Evolutionary conservation across 2,329 filamentous ascomycete genomes (phyloP).

Genomic region (Fusarium mangiferae): DNA sequence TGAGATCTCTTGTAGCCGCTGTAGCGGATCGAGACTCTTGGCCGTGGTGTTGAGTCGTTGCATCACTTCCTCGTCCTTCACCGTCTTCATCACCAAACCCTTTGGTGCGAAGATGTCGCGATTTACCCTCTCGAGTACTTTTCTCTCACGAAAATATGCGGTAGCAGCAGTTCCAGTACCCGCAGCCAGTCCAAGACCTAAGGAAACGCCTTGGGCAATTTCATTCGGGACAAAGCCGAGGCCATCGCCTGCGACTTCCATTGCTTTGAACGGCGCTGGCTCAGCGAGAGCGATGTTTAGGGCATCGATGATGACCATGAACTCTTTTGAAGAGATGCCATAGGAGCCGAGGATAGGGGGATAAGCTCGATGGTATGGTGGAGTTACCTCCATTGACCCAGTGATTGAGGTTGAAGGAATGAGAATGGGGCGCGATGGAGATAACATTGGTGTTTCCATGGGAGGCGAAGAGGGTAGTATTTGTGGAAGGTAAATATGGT

Average conservation of each 20-base stretch:
- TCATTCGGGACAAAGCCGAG: conserved; percentile 8
- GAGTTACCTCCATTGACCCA: not conserved
- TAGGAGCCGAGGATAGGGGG: conserved; percentile 4
- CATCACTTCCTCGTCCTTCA: conserved; percentile 16
- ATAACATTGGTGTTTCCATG: not conserved
- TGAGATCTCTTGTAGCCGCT: not conserved
- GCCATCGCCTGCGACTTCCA: not conserved
- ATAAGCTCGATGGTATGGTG: conserved; percentile 16
- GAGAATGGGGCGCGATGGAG: not conserved
- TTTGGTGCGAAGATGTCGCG: not conserved
- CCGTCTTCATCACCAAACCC: conserved; percentile 6
- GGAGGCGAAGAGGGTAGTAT: no score
- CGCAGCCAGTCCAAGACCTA: conserved; percentile 9
- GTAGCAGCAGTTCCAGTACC: conserved; percentile 6
- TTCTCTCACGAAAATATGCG: conserved; percentile 13
- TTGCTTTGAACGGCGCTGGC: conserved; percentile 1
- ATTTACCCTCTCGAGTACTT: not conserved
- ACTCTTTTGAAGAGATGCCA: not conserved
- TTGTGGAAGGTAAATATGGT: not conserved
- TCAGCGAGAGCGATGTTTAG: conserved; percentile 12
- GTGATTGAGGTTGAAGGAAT: conserved; percentile 9
- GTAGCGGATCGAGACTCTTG: conserved; percentile 7
- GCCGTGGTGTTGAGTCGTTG: not conserved
- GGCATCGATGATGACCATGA: not conserved
- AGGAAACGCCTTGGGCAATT: conserved; percentile 1